phyloP scores from a whole-genome alignment of 768 basidiomycete species.

The Boletus huronensis region DNA sequence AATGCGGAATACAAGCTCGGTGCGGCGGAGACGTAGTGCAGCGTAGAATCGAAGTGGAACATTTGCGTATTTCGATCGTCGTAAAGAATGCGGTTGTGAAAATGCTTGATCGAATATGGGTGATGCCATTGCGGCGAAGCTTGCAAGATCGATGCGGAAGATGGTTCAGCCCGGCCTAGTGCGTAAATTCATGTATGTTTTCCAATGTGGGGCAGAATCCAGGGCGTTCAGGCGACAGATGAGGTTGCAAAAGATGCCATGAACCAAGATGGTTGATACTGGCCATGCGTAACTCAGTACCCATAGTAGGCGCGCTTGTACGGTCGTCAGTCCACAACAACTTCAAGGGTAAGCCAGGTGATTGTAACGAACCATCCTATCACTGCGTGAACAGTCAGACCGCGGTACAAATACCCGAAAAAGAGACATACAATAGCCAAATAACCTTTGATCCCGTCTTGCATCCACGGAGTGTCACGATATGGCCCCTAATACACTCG shows the following conservation, averaged over 20 bases:
- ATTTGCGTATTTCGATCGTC: slow-evolving; percentile 27
- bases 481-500: slow-evolving; percentile 83
- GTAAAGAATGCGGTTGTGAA: slow-evolving; percentile 22
- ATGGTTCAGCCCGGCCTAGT: slow-evolving; percentile 21
- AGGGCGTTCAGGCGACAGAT: slow-evolving; percentile 18
- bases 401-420: not conserved
- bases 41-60: slow-evolving; percentile 20
- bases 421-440: slow-evolving; percentile 66
- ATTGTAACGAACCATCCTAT: slow-evolving; percentile 48
- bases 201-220: slow-evolving; percentile 21
- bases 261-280: slow-evolving; percentile 29
- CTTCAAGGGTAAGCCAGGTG: not conserved
- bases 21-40: slow-evolving; percentile 15
- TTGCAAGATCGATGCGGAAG: slow-evolving; percentile 32
- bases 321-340: slow-evolving; percentile 14
- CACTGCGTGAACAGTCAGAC: slow-evolving; percentile 35
- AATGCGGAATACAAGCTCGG: slow-evolving; percentile 20
- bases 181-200: slow-evolving; percentile 25
- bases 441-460: slow-evolving; percentile 91
- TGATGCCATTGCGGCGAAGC: slow-evolving; percentile 12
- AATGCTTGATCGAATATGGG: slow-evolving; percentile 26
- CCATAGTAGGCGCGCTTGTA: slow-evolving; percentile 62
- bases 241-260: slow-evolving; percentile 23
- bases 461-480: slow-evolving; percentile 85
- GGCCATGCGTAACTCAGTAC: slow-evolving; percentile 35